Conservation (phyloP, 768 basidiomycete genomes). For the Pisolithus microcarpus region DNA sequence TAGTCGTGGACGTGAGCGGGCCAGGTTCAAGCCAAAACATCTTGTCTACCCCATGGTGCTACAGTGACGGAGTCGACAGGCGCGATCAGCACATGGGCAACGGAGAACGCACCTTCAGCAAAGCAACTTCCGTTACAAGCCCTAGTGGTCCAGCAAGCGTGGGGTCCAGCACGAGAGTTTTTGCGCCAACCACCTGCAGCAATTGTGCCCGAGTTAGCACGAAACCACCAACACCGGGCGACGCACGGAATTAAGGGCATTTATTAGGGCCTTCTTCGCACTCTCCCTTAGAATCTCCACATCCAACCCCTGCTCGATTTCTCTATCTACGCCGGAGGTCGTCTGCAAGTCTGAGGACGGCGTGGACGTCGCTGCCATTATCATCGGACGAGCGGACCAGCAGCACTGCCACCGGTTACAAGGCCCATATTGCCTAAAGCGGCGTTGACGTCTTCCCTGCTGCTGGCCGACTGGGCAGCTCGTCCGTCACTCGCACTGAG, state of each 20-base stretch:
- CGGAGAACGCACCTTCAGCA: constrained; percentile 65
- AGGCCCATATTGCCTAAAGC: background rate
- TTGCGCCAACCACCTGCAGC: constrained; percentile 78
- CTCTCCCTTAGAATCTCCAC: constrained; percentile 67
- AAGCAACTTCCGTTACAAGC: constrained; percentile 87
- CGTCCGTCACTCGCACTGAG: background rate
- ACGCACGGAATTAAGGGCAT: constrained; percentile 74
- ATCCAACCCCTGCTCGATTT: constrained; percentile 42
- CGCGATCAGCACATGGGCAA: background rate
- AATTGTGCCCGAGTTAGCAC: background rate
- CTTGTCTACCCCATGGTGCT: constrained; percentile 99
- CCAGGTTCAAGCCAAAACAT: constrained; percentile 99
- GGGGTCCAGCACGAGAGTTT: constrained; percentile 92
- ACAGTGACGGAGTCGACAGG: constrained; percentile 6
- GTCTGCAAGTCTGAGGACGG: constrained; percentile 32
- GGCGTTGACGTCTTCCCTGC: constrained; percentile 6
- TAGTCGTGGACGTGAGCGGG: constrained; percentile 71
- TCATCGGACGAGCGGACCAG: constrained; percentile 4
- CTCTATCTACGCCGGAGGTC: constrained; percentile 24
- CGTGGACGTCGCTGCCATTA: constrained; percentile 21
- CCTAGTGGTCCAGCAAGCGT: constrained; percentile 87
- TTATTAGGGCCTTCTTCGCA: constrained; percentile 73
- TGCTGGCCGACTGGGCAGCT: background rate
- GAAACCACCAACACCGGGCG: background rate
- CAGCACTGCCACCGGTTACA: constrained; percentile 26